These are phyloP conservation scores for Xylaria sp. DNA, from an alignment of 2,329 filamentous ascomycete species.

Conservation along the genomic window DNA sequence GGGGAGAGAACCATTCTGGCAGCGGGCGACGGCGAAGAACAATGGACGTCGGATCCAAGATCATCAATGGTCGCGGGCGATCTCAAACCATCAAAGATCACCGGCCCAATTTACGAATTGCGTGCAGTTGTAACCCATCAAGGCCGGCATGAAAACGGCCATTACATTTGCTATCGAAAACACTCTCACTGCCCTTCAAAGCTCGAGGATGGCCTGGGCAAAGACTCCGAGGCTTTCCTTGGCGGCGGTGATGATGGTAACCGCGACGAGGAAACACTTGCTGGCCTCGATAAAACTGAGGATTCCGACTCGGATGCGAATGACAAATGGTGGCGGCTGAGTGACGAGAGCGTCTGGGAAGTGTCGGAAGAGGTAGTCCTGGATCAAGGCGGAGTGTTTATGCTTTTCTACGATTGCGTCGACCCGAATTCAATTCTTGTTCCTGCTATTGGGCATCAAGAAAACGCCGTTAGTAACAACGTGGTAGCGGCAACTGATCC, in stretches of 20 bases:
- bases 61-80: constrained; percentile 73
- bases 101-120: constrained; percentile 71
- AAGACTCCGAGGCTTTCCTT: constrained; percentile 1
- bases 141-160: constrained; percentile 90
- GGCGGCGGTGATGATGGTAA: constrained; percentile 17
- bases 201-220: constrained; percentile 1
- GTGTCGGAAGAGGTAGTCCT: constrained; percentile 76
- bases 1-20: constrained; percentile 31
- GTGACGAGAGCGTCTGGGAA: constrained; percentile 80
- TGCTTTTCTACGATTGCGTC: constrained; percentile 91
- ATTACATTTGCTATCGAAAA: constrained; percentile 90
- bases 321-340: constrained; percentile 84
- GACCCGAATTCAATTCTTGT: constrained; percentile 54
- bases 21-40: constrained; percentile 51
- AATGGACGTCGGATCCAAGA: constrained; percentile 70
- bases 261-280: constrained; percentile 23
- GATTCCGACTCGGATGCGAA: constrained; percentile 26
- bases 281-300: constrained; percentile 17
- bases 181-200: constrained; percentile 48
- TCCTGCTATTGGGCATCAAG: constrained; percentile 27
- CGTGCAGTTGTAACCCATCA: constrained; percentile 86
- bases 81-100: constrained; percentile 51
- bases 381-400: constrained; percentile 82
- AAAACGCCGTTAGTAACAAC: neutral
- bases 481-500: neutral